phyloP scores from a whole-genome alignment of 176 grass and related monocot genomes.

The Carex parvula region DNA sequence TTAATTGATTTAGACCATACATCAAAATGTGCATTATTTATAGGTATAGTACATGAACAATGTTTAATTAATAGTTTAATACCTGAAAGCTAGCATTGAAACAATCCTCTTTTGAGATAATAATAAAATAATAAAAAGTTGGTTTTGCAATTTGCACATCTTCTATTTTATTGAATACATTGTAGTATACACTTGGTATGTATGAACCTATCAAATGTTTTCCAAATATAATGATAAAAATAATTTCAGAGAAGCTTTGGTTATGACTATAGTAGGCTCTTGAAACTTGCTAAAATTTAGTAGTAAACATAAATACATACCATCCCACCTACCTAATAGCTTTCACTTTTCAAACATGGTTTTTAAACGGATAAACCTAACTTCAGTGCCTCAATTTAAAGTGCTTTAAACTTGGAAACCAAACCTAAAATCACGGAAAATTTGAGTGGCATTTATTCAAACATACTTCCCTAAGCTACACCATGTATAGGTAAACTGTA shows the following conservation, averaged over 20 bases:
- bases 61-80: neutral
- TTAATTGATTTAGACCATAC: neutral
- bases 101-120: neutral
- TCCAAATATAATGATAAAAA: neutral
- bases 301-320: constrained; percentile 9
- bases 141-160: neutral
- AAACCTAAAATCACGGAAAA: constrained; percentile 18
- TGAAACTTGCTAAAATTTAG: neutral
- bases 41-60: neutral
- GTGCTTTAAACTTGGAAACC: constrained; percentile 20
- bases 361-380: constrained; percentile 9
- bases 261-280: neutral
- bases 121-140: constrained; percentile 2
- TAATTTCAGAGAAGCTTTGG: neutral
- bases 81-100: neutral
- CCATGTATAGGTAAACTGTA: constrained; percentile 20
- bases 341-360: neutral
- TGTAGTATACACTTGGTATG: neutral
- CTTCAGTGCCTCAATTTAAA: constrained; percentile 10
- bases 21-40: neutral
- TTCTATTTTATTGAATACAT: neutral
- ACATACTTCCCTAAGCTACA: constrained; percentile 13
- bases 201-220: neutral
- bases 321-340: constrained; percentile 5
- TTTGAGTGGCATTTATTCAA: constrained; percentile 11